Conservation (phyloP, 306 rosid species). For the Cicer bijugum region DNA sequence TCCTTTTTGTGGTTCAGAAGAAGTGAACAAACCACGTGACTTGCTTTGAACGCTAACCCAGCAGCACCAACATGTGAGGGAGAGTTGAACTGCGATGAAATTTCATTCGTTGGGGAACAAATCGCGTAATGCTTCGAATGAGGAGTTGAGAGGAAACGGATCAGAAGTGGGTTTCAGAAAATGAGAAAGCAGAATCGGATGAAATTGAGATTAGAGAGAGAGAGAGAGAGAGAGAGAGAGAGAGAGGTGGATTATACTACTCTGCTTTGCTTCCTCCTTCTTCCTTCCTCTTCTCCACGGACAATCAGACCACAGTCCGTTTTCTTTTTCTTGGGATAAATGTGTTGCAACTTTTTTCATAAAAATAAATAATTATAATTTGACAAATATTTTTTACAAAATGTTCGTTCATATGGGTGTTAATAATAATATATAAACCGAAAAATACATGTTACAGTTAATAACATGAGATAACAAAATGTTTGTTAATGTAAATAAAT, state of each 20-base stretch:
- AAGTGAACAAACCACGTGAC: neutral
- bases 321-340: neutral
- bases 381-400: too few relatives aligned
- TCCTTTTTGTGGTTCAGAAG: conserved; percentile 5
- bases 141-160: neutral
- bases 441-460: too few relatives aligned
- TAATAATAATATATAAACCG: too few relatives aligned
- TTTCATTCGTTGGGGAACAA: conserved; percentile 13
- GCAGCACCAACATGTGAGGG: neutral
- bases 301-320: neutral
- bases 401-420: too few relatives aligned
- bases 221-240: neutral
- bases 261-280: neutral
- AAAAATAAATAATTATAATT: too few relatives aligned
- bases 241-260: neutral
- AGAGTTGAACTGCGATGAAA: conserved; percentile 5
- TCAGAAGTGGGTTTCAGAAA: neutral
- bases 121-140: neutral
- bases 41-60: conserved; percentile 20
- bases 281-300: neutral
- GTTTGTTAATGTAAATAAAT: too few relatives aligned
- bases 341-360: too few relatives aligned
- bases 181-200: too few relatives aligned
- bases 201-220: neutral
- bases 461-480: too few relatives aligned